These are phyloP conservation scores for Paraconiothyrium brasiliense DNA, from an alignment of 2,329 filamentous ascomycete species.

Conservation along the genomic window DNA sequence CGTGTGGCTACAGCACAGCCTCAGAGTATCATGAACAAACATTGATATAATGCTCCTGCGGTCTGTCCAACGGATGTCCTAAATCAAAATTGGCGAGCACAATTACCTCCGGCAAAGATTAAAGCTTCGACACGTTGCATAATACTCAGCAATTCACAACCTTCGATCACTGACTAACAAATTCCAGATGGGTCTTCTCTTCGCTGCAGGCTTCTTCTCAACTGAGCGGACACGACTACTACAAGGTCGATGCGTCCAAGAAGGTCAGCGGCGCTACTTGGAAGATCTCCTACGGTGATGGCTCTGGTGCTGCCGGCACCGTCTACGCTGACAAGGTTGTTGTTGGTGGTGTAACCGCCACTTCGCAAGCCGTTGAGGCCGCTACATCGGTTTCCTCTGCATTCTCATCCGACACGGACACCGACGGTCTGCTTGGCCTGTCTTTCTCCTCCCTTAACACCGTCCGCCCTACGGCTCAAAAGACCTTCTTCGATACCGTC, in stretches of 20 bases:
- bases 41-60: too few species aligned
- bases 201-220: conserved; percentile 62
- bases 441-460: conserved; percentile 69
- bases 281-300: conserved; percentile 72
- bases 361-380: conserved; percentile 71
- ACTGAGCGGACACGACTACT: conserved; percentile 65
- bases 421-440: conserved; percentile 69
- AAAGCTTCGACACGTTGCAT: conserved; percentile 8
- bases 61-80: too few species aligned
- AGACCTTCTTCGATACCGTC: conserved; percentile 70
- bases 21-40: not conserved
- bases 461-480: conserved; percentile 60
- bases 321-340: conserved; percentile 73
- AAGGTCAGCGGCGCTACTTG: conserved; percentile 62
- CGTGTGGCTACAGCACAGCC: not conserved
- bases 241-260: conserved; percentile 61
- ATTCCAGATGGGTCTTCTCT: conserved; percentile 71
- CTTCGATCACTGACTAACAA: conserved; percentile 24
- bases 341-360: conserved; percentile 68
- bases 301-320: conserved; percentile 68
- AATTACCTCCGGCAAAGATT: not conserved
- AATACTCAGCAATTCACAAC: not conserved
- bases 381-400: conserved; percentile 65
- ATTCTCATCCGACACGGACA: conserved; percentile 62
- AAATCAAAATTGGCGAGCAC: too few species aligned